Conservation (phyloP, 805 yeast species). For the Candida easanensis region DNA sequence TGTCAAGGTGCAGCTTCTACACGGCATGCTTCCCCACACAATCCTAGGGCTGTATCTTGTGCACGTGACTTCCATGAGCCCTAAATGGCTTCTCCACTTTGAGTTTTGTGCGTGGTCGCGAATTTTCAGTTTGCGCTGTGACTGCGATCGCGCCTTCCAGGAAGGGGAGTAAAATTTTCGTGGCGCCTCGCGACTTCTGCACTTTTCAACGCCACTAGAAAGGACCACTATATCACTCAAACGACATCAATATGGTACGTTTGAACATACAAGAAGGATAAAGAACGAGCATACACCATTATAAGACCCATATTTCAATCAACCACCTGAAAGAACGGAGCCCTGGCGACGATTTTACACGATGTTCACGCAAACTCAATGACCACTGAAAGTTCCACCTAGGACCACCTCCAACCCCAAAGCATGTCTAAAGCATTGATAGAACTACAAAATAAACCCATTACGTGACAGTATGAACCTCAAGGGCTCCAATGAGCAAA, state of each 20-base stretch:
- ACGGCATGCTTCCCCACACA: too few relatives aligned
- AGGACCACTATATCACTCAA: not conserved
- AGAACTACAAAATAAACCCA: conserved; percentile 9
- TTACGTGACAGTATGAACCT: conserved; percentile 1
- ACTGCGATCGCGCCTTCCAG: conserved; percentile 7
- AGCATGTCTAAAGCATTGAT: conserved; percentile 7
- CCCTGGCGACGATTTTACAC: not conserved
- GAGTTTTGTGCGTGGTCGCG: too few relatives aligned
- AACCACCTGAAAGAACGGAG: not conserved
- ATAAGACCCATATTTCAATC: not conserved
- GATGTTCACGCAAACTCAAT: not conserved
- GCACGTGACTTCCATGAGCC: too few relatives aligned
- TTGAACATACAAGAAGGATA: not conserved
- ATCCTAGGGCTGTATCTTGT: too few relatives aligned
- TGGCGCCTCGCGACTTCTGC: conserved; percentile 8
- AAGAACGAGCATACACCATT: not conserved
- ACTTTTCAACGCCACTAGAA: conserved; percentile 15
- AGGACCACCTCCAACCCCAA: conserved; percentile 1
- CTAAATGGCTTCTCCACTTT: too few relatives aligned
- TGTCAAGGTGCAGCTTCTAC: too few relatives aligned
- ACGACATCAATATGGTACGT: conserved; percentile 20
- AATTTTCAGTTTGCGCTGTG: conserved; percentile 1
- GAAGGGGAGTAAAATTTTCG: conserved; percentile 10
- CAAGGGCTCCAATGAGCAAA: conserved; percentile 12
- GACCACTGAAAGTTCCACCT: not conserved